A percentile compares a stretch with the other conserved stretches of the same genome.
phyloP scores from a whole-genome alignment of 768 basidiomycete genomes.

The Termitomyces sp. region DNA sequence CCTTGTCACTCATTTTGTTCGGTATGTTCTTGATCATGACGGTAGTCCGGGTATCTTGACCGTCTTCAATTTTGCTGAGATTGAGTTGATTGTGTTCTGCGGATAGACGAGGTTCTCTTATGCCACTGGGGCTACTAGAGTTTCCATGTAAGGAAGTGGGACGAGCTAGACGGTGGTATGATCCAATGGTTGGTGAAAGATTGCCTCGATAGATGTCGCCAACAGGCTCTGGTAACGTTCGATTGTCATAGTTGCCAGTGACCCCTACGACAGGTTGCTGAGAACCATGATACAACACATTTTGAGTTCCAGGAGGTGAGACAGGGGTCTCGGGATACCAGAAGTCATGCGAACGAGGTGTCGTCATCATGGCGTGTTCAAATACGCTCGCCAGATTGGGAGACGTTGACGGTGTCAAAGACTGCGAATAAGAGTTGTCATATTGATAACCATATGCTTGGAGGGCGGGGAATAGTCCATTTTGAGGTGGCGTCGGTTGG shows the following conservation, averaged over 20 bases:
- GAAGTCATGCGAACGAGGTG: conserved; percentile 5
- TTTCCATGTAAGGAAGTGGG: not conserved
- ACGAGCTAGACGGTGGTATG: not conserved
- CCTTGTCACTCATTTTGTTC: conserved; percentile 82
- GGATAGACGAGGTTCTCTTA: conserved; percentile 9
- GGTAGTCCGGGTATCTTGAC: conserved; percentile 75
- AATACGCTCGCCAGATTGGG: conserved; percentile 17
- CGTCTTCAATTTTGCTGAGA: conserved; percentile 66
- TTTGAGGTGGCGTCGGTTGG: conserved; percentile 2
- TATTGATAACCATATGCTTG: conserved; percentile 13
- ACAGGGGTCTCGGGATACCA: conserved; percentile 12
- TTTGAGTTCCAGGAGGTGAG: conserved; percentile 1
- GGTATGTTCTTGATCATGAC: conserved; percentile 93
- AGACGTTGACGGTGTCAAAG: conserved; percentile 4
- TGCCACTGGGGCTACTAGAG: not conserved
- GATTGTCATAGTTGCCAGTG: not conserved
- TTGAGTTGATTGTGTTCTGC: conserved; percentile 47
- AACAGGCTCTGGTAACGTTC: conserved; percentile 3
- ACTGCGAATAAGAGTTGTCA: conserved; percentile 11
- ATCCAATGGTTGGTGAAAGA: not conserved
- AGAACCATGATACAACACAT: conserved; percentile 8
- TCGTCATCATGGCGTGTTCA: conserved; percentile 20
- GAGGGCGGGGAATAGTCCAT: conserved; percentile 3
- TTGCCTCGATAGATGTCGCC: not conserved
- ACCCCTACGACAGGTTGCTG: conserved; percentile 5